phyloP scores from a whole-genome alignment of 805 yeast genomes.

The Wickerhamiella sorbophila region DNA sequence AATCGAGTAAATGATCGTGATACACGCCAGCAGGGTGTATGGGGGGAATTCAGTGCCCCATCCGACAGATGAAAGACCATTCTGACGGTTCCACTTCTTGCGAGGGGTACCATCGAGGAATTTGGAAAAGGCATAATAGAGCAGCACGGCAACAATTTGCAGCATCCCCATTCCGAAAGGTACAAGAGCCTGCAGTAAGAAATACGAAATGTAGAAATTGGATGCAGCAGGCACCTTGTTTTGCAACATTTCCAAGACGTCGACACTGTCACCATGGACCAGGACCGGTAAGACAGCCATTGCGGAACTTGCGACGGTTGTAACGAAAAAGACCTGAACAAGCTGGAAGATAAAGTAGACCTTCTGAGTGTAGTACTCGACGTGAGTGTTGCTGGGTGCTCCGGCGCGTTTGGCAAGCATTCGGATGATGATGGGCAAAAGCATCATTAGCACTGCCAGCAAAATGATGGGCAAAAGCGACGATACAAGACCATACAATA shows the following conservation, averaged over 20 bases:
- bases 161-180: conserved; percentile 62
- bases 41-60: conserved; percentile 79
- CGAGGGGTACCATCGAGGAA: conserved; percentile 80
- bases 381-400: conserved; percentile 48
- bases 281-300: conserved; percentile 61
- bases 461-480: conserved; percentile 75
- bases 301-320: conserved; percentile 71
- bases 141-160: conserved; percentile 58
- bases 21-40: conserved; percentile 58
- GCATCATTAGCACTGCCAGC: conserved; percentile 67
- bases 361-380: conserved; percentile 70
- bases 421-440: conserved; percentile 75
- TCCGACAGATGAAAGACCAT: conserved; percentile 46
- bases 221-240: conserved; percentile 75
- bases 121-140: conserved; percentile 56
- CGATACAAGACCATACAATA: conserved; percentile 69
- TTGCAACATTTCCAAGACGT: conserved; percentile 65
- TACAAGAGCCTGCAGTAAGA: conserved; percentile 68
- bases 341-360: conserved; percentile 89
- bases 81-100: conserved; percentile 71
- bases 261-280: conserved; percentile 47
- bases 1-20: conserved; percentile 60
- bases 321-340: conserved; percentile 73
- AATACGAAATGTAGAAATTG: conserved; percentile 75
- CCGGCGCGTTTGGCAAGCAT: conserved; percentile 67